A percentile compares a stretch with the other conserved stretches of the same genome.
Conservation (phyloP, 2,329 filamentous ascomycete genomes). For the Parascedosporium putredinis region DNA sequence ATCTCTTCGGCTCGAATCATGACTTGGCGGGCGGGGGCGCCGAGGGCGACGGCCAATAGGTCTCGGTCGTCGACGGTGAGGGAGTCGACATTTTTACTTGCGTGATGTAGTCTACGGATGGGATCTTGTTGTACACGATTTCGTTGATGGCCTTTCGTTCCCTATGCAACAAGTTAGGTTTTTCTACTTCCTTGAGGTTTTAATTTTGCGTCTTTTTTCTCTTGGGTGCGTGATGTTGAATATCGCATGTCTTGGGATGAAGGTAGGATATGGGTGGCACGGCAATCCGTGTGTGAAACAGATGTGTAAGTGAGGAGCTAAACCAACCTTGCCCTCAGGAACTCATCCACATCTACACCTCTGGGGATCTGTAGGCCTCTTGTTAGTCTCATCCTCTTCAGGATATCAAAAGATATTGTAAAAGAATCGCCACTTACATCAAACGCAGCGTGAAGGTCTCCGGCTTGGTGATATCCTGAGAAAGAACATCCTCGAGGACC, state of each 20-base stretch:
- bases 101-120: conserved; percentile 27
- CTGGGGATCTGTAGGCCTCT: conserved; percentile 28
- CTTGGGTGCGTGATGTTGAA: no score
- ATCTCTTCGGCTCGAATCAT: conserved; percentile 42
- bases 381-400: conserved; percentile 11
- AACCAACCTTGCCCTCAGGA: conserved; percentile 30
- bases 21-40: conserved; percentile 43
- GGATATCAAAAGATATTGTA: background rate
- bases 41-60: conserved; percentile 39
- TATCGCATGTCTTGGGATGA: no score
- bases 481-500: conserved; percentile 24
- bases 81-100: conserved; percentile 35
- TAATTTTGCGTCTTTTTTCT: no score
- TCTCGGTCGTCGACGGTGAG: conserved; percentile 37
- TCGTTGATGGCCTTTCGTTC: conserved; percentile 38
- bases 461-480: conserved; percentile 19
- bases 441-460: conserved; percentile 23
- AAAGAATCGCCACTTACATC: conserved; percentile 18
- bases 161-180: conserved; percentile 15
- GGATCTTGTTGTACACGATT: conserved; percentile 33
- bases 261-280: no score
- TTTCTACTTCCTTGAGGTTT: no score
- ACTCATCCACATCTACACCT: conserved; percentile 33
- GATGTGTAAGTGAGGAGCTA: background rate
- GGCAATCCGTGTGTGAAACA: no score